A percentile compares a stretch with the other conserved stretches of the same genome.
phyloP scores from a whole-genome alignment of 2,329 filamentous ascomycete species.

The Colletotrichum sp. region DNA sequence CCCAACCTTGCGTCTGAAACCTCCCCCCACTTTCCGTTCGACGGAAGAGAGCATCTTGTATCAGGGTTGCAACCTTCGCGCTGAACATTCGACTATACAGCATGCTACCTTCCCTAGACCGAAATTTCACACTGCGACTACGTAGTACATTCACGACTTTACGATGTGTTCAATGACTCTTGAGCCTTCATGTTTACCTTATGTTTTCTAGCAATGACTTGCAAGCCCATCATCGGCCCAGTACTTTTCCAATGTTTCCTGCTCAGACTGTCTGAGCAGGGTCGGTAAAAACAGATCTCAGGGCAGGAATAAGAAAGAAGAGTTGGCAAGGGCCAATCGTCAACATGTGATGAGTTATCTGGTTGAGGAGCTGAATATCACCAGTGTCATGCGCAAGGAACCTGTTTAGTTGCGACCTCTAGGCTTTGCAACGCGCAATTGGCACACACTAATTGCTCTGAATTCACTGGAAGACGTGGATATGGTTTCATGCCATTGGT shows the following conservation, averaged over 20 bases:
- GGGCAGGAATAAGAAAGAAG: accelerated
- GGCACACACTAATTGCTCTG: not conserved
- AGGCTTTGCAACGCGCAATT: not conserved
- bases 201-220: not conserved
- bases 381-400: not conserved
- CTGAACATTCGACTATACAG: not conserved
- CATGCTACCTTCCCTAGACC: not conserved
- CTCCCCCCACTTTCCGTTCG: not conserved
- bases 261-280: not conserved
- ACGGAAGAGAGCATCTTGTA: not conserved
- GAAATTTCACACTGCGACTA: not conserved
- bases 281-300: accelerated
- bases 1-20: not conserved
- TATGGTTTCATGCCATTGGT: not conserved
- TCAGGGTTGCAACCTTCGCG: not conserved
- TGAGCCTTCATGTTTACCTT: not conserved
- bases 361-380: not conserved
- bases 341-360: not conserved
- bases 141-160: not conserved
- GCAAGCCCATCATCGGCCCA: accelerated
- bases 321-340: not conserved
- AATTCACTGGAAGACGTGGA: not conserved
- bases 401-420: not conserved
- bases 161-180: not conserved
- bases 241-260: not conserved